A percentile compares a stretch with the other conserved stretches of the same genome.
These are phyloP conservation scores for Fraxinus floribunda DNA, from an alignment of 305 asterid genomes.

Conservation along the genomic window DNA sequence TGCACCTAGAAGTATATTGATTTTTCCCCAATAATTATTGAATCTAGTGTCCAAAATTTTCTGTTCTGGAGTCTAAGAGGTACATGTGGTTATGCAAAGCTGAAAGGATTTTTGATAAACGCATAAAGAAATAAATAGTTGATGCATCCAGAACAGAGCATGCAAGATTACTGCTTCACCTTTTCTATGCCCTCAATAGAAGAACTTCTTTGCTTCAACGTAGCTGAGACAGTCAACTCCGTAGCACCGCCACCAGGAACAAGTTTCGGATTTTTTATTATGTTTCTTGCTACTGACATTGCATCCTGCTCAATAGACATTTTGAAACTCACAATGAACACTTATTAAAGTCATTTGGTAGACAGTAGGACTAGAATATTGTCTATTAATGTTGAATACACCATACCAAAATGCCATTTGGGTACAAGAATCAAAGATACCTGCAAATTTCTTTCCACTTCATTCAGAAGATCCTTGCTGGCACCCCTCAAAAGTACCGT, in stretches of 20 bases:
- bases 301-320: conserved; percentile 64
- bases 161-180: conserved; percentile 32
- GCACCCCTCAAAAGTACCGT: conserved; percentile 91
- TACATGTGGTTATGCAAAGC: not conserved
- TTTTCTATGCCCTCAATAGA: conserved; percentile 89
- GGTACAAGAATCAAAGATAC: conserved; percentile 33
- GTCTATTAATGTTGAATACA: not conserved
- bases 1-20: not conserved
- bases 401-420: not conserved
- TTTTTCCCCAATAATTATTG: not conserved
- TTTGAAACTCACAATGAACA: conserved; percentile 13
- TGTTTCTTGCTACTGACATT: conserved; percentile 93
- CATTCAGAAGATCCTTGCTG: conserved; percentile 92
- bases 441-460: conserved; percentile 96
- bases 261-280: conserved; percentile 84
- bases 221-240: conserved; percentile 89
- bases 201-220: conserved; percentile 77
- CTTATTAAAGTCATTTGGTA: not conserved
- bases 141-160: not conserved
- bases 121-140: not conserved
- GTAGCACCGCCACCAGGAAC: conserved; percentile 99
- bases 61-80: not conserved
- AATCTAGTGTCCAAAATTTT: not conserved
- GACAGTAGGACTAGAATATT: not conserved
- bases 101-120: not conserved